Conservation (phyloP, 1,139 yeast genomes). For the Meyerozyma sp. region DNA sequence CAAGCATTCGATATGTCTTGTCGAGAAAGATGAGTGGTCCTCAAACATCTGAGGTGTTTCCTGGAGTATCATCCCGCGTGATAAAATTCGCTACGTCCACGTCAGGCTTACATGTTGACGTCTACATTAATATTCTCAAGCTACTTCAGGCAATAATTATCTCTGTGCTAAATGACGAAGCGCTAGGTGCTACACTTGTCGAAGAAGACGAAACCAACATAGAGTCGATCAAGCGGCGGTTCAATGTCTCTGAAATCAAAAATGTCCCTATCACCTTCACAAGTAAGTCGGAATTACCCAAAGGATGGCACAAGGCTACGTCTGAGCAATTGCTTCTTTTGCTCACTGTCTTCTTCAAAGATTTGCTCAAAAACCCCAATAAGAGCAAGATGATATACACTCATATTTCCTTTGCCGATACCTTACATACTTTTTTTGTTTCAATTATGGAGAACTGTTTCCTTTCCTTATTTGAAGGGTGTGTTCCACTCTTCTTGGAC, state of each 20-base stretch:
- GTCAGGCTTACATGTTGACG: slow-evolving; percentile 20
- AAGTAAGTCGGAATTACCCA: slow-evolving; percentile 12
- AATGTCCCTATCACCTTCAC: slow-evolving; percentile 1
- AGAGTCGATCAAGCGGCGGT: background rate
- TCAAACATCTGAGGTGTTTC: slow-evolving; percentile 33
- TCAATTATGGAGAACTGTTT: slow-evolving; percentile 25
- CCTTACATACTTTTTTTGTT: slow-evolving; percentile 18
- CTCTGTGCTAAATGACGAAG: slow-evolving; percentile 24
- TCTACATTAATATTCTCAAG: slow-evolving; percentile 18
- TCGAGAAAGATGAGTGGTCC: slow-evolving; percentile 18
- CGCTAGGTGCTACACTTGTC: slow-evolving; percentile 9
- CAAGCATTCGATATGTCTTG: slow-evolving; percentile 12
- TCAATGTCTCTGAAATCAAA: background rate
- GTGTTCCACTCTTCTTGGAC: slow-evolving; percentile 29
- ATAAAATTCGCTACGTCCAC: slow-evolving; percentile 22
- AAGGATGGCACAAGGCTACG: slow-evolving; percentile 62
- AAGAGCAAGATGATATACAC: slow-evolving; percentile 16
- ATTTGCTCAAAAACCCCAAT: slow-evolving; percentile 11
- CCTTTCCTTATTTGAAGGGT: slow-evolving; percentile 24
- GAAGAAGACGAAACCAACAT: background rate
- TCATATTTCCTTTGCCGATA: slow-evolving; percentile 18
- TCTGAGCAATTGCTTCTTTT: slow-evolving; percentile 53
- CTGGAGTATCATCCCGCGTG: slow-evolving; percentile 34
- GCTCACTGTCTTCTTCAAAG: slow-evolving; percentile 28
- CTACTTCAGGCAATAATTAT: slow-evolving; percentile 17